phyloP scores from a whole-genome alignment of 192 early-diverging fungal genomes.

The Podila epigama region DNA sequence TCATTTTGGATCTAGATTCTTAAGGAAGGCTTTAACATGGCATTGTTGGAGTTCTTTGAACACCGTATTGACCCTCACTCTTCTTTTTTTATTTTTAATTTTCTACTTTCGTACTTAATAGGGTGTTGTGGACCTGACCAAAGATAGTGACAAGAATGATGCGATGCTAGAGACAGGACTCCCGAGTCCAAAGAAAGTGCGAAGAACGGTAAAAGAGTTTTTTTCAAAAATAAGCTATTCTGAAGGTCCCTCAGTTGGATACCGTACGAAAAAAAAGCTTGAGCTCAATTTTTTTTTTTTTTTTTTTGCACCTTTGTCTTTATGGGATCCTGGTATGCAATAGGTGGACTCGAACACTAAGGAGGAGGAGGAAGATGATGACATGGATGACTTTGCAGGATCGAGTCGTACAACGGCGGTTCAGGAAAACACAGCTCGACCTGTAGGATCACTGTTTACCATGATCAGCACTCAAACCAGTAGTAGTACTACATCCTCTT shows the following conservation, averaged over 20 bases:
- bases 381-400: neutral
- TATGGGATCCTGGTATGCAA: no score
- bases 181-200: slow-evolving; percentile 22
- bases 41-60: no score
- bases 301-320: neutral
- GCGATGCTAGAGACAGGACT: neutral
- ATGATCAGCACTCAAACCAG: no score
- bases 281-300: neutral
- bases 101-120: neutral
- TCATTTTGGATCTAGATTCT: no score
- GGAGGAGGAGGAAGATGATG: neutral
- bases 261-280: neutral
- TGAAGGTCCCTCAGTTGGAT: neutral
- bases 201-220: slow-evolving; percentile 20
- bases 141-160: slow-evolving; percentile 12
- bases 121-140: slow-evolving; percentile 16
- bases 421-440: no score
- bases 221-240: neutral
- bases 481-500: no score
- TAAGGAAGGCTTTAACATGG: no score
- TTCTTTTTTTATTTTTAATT: neutral
- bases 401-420: no score
- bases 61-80: neutral
- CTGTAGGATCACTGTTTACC: no score
- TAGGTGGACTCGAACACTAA: neutral